These are phyloP conservation scores for Sarocladium brachiariae DNA, from an alignment of 2,329 filamentous ascomycete genomes.

Conservation along the genomic window DNA sequence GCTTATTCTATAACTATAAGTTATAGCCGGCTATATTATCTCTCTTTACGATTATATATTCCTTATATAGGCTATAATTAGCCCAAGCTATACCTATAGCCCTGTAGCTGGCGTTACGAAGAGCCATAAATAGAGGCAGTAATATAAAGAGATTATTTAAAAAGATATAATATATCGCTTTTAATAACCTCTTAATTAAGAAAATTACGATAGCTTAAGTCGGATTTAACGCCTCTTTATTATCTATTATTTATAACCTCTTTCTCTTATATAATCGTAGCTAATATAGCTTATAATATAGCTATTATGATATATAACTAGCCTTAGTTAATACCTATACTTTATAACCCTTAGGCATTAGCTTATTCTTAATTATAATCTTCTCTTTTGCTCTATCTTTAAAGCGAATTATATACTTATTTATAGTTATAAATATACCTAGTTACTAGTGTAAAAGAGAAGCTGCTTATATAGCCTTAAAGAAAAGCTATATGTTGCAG, in stretches of 20 bases:
- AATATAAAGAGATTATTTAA: not conserved
- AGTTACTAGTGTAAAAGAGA: not conserved
- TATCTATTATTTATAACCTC: not conserved
- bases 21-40: not conserved
- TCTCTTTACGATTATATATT: not conserved
- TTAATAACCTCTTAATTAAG: not conserved
- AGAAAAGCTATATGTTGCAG: too few relatives aligned
- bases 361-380: not conserved
- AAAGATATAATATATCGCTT: not conserved
- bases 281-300: not conserved
- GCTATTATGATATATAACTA: not conserved
- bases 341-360: not conserved
- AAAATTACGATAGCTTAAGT: not conserved
- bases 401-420: not conserved
- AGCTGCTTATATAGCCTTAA: not conserved
- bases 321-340: not conserved
- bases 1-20: not conserved
- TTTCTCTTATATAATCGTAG: not conserved
- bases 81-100: not conserved
- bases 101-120: not conserved
- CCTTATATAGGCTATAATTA: not conserved
- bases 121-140: not conserved
- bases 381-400: not conserved
- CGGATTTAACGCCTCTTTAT: not conserved
- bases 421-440: not conserved